phyloP scores from a whole-genome alignment of 2,329 filamentous ascomycete genomes.

The Claviceps arundinis region DNA sequence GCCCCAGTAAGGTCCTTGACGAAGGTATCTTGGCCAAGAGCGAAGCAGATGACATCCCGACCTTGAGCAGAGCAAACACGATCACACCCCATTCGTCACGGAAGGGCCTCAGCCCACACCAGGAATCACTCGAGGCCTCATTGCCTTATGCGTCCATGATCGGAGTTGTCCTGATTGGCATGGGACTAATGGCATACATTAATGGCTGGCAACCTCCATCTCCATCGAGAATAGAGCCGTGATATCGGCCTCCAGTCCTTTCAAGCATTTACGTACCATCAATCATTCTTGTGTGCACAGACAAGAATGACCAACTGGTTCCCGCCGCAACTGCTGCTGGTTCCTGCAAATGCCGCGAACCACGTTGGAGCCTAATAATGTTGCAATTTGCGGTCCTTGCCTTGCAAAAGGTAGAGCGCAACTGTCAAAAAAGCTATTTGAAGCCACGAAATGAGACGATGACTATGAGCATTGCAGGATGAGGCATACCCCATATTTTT shows the following conservation, averaged over 20 bases:
- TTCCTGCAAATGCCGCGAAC: neutral
- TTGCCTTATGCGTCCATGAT: constrained; percentile 72
- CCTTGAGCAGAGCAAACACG: constrained; percentile 34
- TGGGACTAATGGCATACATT: constrained; percentile 76
- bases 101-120: constrained; percentile 26
- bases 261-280: too few relatives aligned
- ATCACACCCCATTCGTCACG: constrained; percentile 31
- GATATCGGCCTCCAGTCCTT: constrained; percentile 3
- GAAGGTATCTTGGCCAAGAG: constrained; percentile 14
- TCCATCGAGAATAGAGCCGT: constrained; percentile 18
- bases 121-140: constrained; percentile 34
- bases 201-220: constrained; percentile 58
- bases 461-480: constrained; percentile 7
- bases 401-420: neutral
- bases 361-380: neutral
- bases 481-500: constrained; percentile 3
- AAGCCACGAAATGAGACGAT: constrained; percentile 8
- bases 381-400: neutral
- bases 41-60: constrained; percentile 26
- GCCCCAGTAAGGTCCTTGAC: neutral
- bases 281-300: neutral
- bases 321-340: neutral
- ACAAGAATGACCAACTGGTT: neutral
- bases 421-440: constrained; percentile 8
- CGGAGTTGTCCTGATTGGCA: constrained; percentile 66